phyloP scores from a whole-genome alignment of 768 basidiomycete species.

The Fibroporia radiculosa region DNA sequence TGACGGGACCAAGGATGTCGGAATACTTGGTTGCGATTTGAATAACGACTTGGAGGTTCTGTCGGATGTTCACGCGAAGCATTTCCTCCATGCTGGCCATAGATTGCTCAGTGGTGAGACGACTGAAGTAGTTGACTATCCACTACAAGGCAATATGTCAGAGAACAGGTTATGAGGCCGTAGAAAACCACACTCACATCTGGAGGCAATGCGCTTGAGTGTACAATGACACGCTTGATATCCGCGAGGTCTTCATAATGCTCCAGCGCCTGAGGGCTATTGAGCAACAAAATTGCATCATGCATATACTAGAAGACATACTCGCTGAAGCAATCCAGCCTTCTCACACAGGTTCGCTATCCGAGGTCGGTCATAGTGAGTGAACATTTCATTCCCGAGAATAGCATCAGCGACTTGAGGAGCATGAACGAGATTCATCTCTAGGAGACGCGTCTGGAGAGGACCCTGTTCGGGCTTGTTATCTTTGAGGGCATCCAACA shows the following conservation, averaged over 20 bases:
- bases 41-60: constrained; percentile 93
- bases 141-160: constrained; percentile 48
- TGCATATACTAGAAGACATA: constrained; percentile 29
- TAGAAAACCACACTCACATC: constrained; percentile 51
- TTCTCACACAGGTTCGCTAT: constrained; percentile 99
- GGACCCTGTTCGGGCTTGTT: constrained; percentile 96
- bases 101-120: constrained; percentile 94
- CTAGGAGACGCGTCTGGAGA: constrained; percentile 90
- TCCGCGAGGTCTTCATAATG: constrained; percentile 98
- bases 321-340: constrained; percentile 90
- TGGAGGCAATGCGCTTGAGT: constrained; percentile 73
- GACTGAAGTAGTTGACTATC: constrained; percentile 96
- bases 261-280: constrained; percentile 72
- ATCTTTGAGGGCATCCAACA: constrained; percentile 95
- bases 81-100: constrained; percentile 96
- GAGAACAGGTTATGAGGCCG: constrained; percentile 3
- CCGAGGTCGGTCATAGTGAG: constrained; percentile 90
- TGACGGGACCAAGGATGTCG: constrained; percentile 93
- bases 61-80: constrained; percentile 93
- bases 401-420: constrained; percentile 99
- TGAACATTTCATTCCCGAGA: constrained; percentile 97
- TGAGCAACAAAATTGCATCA: constrained; percentile 6
- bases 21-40: constrained; percentile 99
- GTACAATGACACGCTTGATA: constrained; percentile 97
- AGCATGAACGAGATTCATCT: constrained; percentile 96